Conservation (phyloP, 495 filamentous ascomycete species). For the Annulohypoxylon maeteangense region DNA sequence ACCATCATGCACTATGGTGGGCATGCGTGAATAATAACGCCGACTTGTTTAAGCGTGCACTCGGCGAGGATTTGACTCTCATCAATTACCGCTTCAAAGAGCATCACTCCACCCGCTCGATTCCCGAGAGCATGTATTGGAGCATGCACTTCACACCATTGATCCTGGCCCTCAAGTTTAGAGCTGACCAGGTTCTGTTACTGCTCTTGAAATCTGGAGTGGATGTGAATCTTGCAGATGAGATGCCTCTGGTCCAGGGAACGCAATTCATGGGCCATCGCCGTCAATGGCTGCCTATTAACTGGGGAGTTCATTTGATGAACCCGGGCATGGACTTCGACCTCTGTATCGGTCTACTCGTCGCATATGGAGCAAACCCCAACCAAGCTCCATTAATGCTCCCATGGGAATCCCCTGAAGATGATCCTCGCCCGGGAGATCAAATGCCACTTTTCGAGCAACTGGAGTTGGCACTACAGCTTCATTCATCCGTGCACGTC, state of each 20-base stretch:
- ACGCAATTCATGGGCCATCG: neutral
- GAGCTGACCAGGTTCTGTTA: neutral
- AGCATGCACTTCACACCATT: neutral
- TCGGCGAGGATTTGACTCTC: neutral
- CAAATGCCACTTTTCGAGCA: neutral
- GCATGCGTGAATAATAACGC: neutral
- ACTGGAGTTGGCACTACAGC: neutral
- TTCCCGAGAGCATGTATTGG: neutral
- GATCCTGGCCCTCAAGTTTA: neutral
- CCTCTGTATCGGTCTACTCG: neutral
- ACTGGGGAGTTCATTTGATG: neutral
- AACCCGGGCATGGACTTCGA: neutral
- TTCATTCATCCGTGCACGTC: neutral
- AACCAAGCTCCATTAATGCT: slow-evolving; percentile 4
- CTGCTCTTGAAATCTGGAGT: neutral
- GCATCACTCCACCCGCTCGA: neutral
- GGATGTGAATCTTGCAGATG: neutral
- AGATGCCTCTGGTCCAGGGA: neutral
- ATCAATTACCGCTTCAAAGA: slow-evolving; percentile 2
- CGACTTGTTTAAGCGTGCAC: neutral
- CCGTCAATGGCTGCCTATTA: slow-evolving; percentile 5
- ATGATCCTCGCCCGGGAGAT: neutral
- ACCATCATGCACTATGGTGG: slow-evolving; percentile 22
- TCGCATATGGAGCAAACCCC: slow-evolving; percentile 5
- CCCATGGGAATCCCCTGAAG: neutral